These are phyloP conservation scores for Penicillium robsamsonii DNA, from an alignment of 495 filamentous ascomycete species.

Conservation along the genomic window DNA sequence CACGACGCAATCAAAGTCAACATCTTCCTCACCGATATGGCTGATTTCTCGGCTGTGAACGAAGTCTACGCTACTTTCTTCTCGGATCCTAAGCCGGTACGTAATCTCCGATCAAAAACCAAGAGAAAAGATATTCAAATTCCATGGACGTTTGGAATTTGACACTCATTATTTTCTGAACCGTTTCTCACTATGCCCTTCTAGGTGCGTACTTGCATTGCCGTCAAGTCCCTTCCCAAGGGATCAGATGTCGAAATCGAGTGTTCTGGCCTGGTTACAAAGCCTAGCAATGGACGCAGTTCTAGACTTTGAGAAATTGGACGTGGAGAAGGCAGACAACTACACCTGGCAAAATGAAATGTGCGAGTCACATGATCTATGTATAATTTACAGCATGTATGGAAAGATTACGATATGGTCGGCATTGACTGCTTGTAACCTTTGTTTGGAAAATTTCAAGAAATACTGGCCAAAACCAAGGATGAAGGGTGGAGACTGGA, in stretches of 20 bases:
- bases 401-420: not conserved
- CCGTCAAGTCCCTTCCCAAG: slow-evolving; percentile 61
- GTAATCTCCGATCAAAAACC: slow-evolving; percentile 7
- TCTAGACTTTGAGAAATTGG: slow-evolving; percentile 11
- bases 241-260: slow-evolving; percentile 73
- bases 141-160: not conserved
- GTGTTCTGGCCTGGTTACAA: slow-evolving; percentile 39
- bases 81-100: slow-evolving; percentile 51
- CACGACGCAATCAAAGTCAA: slow-evolving; percentile 66
- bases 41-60: slow-evolving; percentile 64
- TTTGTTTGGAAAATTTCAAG: not conserved
- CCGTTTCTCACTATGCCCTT: slow-evolving; percentile 6
- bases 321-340: slow-evolving; percentile 6
- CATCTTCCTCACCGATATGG: slow-evolving; percentile 69
- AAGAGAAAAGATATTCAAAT: not conserved
- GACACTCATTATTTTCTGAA: not conserved
- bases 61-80: slow-evolving; percentile 56
- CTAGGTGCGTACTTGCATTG: slow-evolving; percentile 61
- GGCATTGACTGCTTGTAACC: not conserved
- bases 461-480: slow-evolving; percentile 2
- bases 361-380: slow-evolving; percentile 3
- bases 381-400: not conserved
- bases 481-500: slow-evolving; percentile 11
- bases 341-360: slow-evolving; percentile 1
- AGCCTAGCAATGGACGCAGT: slow-evolving; percentile 9